These are phyloP conservation scores for Scheffersomyces ergatensis DNA, from an alignment of 805 yeast genomes.

Conservation along the genomic window DNA sequence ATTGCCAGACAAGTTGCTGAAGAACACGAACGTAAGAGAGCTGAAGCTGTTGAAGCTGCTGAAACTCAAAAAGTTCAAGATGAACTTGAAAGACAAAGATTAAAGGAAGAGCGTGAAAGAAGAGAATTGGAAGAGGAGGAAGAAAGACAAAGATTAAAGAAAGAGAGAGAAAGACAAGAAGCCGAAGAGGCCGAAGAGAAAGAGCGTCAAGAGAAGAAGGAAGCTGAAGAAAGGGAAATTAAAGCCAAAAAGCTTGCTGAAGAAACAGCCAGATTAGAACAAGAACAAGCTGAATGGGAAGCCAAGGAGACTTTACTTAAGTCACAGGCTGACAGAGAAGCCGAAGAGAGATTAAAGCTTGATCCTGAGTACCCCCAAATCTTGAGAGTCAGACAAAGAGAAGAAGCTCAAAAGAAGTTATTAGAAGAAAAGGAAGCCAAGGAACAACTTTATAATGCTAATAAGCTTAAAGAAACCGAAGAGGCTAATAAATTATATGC, in stretches of 20 bases:
- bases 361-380: conserved; percentile 13
- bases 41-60: conserved; percentile 42
- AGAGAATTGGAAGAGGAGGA: conserved; percentile 24
- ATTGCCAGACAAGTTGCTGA: conserved; percentile 36
- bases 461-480: conserved; percentile 20
- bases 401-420: conserved; percentile 22
- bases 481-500: conserved; percentile 27
- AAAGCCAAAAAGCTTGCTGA: conserved; percentile 8
- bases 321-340: conserved; percentile 8
- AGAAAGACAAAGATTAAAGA: conserved; percentile 16
- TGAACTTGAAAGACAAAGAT: conserved; percentile 36
- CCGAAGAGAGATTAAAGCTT: conserved; percentile 12
- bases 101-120: conserved; percentile 33
- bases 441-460: conserved; percentile 21
- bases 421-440: conserved; percentile 23
- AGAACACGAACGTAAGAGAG: conserved; percentile 33
- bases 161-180: conserved; percentile 21
- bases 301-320: conserved; percentile 7
- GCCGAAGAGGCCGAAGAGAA: conserved; percentile 6
- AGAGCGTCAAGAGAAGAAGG: conserved; percentile 4
- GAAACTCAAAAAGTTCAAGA: conserved; percentile 25
- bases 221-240: conserved; percentile 14
- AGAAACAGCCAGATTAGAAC: conserved; percentile 10
- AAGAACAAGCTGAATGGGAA: conserved; percentile 13
- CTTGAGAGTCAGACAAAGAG: conserved; percentile 22